Evolutionary conservation across 176 grass and related monocot genomes (phyloP).

Genomic region (Puccinellia tenuiflora): DNA sequence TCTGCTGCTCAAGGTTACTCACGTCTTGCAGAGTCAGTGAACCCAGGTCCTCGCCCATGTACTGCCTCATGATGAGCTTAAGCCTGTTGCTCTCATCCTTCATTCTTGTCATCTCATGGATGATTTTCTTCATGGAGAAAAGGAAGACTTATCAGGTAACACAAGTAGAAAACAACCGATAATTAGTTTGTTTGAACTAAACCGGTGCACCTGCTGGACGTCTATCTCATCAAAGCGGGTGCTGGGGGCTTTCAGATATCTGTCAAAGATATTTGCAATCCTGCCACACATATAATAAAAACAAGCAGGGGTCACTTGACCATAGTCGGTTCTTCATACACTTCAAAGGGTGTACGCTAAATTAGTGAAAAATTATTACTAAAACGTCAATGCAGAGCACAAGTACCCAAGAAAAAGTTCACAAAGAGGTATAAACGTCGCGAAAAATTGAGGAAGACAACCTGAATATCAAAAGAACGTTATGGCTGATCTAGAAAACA

Average conservation of each 20-base stretch:
- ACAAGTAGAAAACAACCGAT: neutral
- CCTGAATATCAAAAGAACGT: neutral
- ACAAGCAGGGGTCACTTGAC: neutral
- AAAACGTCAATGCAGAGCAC: neutral
- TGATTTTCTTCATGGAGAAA: slow-evolving; percentile 44
- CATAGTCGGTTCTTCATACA: neutral
- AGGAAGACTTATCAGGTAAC: neutral
- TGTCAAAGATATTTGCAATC: slow-evolving; percentile 60
- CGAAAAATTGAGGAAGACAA: neutral
- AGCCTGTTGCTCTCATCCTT: slow-evolving; percentile 67
- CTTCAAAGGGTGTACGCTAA: neutral
- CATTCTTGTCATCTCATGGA: slow-evolving; percentile 65
- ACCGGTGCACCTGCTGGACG: slow-evolving; percentile 43
- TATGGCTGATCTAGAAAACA: neutral
- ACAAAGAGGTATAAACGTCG: neutral
- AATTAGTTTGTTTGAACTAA: slow-evolving; percentile 22
- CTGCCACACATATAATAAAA: slow-evolving; percentile 19
- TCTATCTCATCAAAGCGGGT: slow-evolving; percentile 69
- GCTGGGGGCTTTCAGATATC: slow-evolving; percentile 65
- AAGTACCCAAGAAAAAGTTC: neutral
- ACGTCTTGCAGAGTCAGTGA: slow-evolving; percentile 40
- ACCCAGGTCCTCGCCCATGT: slow-evolving; percentile 45
- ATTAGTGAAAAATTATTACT: neutral
- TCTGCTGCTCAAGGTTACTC: slow-evolving; percentile 50
- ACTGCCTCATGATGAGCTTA: slow-evolving; percentile 39